A percentile compares a stretch with the other conserved stretches of the same genome.
phyloP scores from a whole-genome alignment of 306 rosid genomes.

The Leucaena leucocephala region DNA sequence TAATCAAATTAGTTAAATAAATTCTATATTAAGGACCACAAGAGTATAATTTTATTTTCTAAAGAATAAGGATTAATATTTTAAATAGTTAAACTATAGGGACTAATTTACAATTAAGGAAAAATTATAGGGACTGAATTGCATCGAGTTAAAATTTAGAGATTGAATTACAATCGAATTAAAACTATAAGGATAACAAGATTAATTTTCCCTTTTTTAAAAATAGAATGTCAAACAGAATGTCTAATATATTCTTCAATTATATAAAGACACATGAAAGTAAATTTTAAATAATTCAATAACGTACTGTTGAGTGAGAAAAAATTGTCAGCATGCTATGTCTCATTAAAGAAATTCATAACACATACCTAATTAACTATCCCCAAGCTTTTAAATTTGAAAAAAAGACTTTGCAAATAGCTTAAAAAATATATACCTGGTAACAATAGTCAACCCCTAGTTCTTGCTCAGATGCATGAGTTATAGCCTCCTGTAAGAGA shows the following conservation, averaged over 20 bases:
- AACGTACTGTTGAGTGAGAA: not conserved
- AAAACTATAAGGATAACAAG: too few species aligned
- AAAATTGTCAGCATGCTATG: not conserved
- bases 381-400: not conserved
- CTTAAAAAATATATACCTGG: slow-evolving; percentile 46
- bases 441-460: slow-evolving; percentile 59
- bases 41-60: too few species aligned
- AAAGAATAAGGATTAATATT: too few species aligned
- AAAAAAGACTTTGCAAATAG: not conserved
- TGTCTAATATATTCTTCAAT: not conserved
- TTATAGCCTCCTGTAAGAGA: slow-evolving; percentile 65
- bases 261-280: not conserved
- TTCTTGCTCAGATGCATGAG: slow-evolving; percentile 67
- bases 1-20: too few species aligned
- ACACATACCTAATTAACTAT: not conserved
- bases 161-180: too few species aligned
- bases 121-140: too few species aligned
- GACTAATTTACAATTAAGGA: too few species aligned
- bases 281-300: not conserved
- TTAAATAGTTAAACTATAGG: too few species aligned
- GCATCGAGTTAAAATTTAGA: too few species aligned
- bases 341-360: not conserved
- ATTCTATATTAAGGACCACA: too few species aligned
- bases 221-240: not conserved
- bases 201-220: not conserved